phyloP scores from a whole-genome alignment of 306 rosid genomes.

The Sindora glabra region DNA sequence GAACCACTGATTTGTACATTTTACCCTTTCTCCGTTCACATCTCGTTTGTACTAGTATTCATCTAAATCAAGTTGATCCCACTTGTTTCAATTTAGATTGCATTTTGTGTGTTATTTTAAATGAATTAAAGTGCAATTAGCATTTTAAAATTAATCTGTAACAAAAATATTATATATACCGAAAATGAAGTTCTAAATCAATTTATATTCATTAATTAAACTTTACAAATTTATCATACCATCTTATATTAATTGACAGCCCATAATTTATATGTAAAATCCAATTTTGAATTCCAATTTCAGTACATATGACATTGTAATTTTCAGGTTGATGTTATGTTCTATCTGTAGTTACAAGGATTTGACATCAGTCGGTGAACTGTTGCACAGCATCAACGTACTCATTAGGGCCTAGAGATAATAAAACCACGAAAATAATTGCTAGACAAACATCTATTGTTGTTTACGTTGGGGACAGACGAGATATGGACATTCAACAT shows the following conservation, averaged over 20 bases:
- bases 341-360: conserved; percentile 21
- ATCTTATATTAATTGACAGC: conserved; percentile 20
- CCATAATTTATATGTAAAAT: not conserved
- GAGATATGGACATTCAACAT: conserved; percentile 35
- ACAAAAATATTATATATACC: no score
- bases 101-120: no score
- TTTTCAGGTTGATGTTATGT: conserved; percentile 13
- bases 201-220: no score
- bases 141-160: no score
- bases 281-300: conserved; percentile 23
- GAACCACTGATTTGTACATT: no score
- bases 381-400: conserved; percentile 13
- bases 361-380: conserved; percentile 24
- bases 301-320: no score
- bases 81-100: no score
- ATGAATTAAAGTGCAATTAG: no score
- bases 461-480: conserved; percentile 20
- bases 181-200: no score
- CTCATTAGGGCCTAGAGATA: conserved; percentile 10
- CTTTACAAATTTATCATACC: no score
- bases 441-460: conserved; percentile 27
- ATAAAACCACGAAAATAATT: conserved; percentile 36
- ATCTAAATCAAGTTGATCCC: conserved; percentile 15
- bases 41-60: conserved; percentile 5
- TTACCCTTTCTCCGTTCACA: not conserved